Conservation (phyloP, 768 basidiomycete genomes). For the Hydnum rufescens region DNA sequence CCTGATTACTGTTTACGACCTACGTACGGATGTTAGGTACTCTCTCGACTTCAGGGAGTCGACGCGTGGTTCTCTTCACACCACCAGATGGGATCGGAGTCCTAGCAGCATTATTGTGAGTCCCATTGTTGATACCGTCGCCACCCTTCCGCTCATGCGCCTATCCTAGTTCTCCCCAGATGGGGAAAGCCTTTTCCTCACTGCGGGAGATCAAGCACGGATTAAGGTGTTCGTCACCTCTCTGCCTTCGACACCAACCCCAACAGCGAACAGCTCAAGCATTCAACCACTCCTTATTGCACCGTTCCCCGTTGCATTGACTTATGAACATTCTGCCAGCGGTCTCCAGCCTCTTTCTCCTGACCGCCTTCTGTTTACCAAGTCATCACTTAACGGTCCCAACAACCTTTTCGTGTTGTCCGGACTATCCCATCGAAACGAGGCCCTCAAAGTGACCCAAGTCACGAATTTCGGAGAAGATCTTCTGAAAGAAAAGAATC, state of each 20-base stretch:
- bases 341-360: slow-evolving; percentile 40
- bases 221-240: slow-evolving; percentile 54
- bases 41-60: slow-evolving; percentile 1
- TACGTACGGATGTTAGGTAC: slow-evolving; percentile 1
- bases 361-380: slow-evolving; percentile 48
- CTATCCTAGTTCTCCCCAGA: slow-evolving; percentile 47
- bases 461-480: slow-evolving; percentile 46
- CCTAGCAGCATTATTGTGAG: slow-evolving; percentile 40
- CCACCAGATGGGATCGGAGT: slow-evolving; percentile 74
- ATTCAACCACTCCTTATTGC: not conserved
- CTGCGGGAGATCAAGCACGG: slow-evolving; percentile 59
- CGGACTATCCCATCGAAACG: slow-evolving; percentile 26
- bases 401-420: slow-evolving; percentile 55
- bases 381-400: slow-evolving; percentile 56
- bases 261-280: slow-evolving; percentile 23
- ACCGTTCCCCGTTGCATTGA: slow-evolving; percentile 34
- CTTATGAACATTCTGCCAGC: slow-evolving; percentile 34
- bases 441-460: slow-evolving; percentile 21
- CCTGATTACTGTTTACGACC: slow-evolving; percentile 5
- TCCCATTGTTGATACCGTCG: slow-evolving; percentile 9
- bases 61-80: slow-evolving; percentile 27
- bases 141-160: not conserved
- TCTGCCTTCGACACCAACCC: slow-evolving; percentile 25
- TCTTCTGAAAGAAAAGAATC: slow-evolving; percentile 34
- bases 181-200: slow-evolving; percentile 46